Conservation (phyloP, 2,329 filamentous ascomycete species). For the Lecanosticta acicola region DNA sequence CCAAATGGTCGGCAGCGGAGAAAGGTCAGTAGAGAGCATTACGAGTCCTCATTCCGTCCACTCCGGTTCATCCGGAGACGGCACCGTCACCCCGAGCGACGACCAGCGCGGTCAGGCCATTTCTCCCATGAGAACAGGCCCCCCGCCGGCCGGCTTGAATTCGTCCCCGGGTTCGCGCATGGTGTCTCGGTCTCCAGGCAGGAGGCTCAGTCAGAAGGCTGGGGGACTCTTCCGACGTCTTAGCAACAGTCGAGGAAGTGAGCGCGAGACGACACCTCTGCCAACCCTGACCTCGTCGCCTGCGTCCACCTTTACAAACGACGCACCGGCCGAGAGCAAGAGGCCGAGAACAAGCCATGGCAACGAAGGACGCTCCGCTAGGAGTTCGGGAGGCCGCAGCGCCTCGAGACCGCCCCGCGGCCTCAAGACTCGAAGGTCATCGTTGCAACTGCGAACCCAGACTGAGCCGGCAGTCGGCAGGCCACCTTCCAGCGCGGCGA, state of each 20-base stretch:
- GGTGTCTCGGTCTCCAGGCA: constrained; percentile 23
- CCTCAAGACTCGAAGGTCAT: constrained; percentile 9
- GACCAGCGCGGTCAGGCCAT: constrained; percentile 7
- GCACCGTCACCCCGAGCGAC: constrained; percentile 20
- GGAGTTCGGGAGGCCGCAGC: constrained; percentile 1
- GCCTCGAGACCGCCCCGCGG: constrained; percentile 10
- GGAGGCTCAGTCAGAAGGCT: constrained; percentile 27
- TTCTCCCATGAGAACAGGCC: constrained; percentile 8
- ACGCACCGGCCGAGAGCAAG: constrained; percentile 5
- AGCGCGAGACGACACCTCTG: constrained; percentile 14
- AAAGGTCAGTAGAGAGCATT: constrained; percentile 16
- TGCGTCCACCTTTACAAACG: constrained; percentile 16
- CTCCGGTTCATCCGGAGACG: constrained; percentile 25
- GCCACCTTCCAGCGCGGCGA: constrained; percentile 14
- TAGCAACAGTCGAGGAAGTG: constrained; percentile 23
- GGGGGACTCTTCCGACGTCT: constrained; percentile 31
- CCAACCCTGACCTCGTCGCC: constrained; percentile 20
- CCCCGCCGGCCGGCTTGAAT: constrained; percentile 4
- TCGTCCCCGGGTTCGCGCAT: constrained; percentile 14
- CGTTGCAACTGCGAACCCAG: constrained; percentile 11
- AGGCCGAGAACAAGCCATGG: constrained; percentile 21
- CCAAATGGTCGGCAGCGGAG: constrained; percentile 12
- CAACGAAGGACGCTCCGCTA: constrained; percentile 11
- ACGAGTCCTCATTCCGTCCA: constrained; percentile 21
- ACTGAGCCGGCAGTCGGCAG: constrained; percentile 12